Conservation (phyloP, 176 grass and related monocot species). For the Paspalum vaginatum region DNA sequence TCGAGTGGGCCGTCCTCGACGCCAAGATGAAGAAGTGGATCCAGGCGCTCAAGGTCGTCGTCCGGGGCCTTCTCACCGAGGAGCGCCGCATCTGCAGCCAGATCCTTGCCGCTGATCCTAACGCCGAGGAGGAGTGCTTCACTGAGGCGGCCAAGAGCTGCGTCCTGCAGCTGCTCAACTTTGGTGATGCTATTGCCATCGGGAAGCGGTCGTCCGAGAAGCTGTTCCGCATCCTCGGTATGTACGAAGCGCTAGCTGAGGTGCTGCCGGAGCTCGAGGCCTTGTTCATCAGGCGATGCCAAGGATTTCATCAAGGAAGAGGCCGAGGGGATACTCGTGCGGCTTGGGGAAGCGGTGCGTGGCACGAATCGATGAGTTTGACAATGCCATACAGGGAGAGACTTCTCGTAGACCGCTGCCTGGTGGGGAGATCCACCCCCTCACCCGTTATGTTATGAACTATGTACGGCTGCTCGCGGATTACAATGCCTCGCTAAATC, state of each 20-base stretch:
- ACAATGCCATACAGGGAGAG: slow-evolving; percentile 73
- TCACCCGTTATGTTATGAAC: slow-evolving; percentile 91
- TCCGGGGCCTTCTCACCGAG: slow-evolving; percentile 62
- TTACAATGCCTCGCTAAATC: slow-evolving; percentile 66
- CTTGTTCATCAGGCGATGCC: slow-evolving; percentile 67
- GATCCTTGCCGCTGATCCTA: slow-evolving; percentile 46
- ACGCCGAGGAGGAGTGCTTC: slow-evolving; percentile 82
- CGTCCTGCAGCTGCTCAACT: slow-evolving; percentile 86
- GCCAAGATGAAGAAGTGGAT: slow-evolving; percentile 95
- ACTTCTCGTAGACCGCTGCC: slow-evolving; percentile 60
- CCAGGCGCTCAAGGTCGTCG: slow-evolving; percentile 71
- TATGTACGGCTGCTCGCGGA: slow-evolving; percentile 73
- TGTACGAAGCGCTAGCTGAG: slow-evolving; percentile 81
- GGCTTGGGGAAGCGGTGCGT: slow-evolving; percentile 73
- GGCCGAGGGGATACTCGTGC: slow-evolving; percentile 53
- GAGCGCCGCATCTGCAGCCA: slow-evolving; percentile 73
- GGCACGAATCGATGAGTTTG: slow-evolving; percentile 66
- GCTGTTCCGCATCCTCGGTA: slow-evolving; percentile 82
- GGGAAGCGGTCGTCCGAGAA: slow-evolving; percentile 74
- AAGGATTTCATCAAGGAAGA: slow-evolving; percentile 68
- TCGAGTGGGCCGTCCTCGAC: slow-evolving; percentile 81
- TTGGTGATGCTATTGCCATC: slow-evolving; percentile 85
- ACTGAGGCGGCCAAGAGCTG: slow-evolving; percentile 75
- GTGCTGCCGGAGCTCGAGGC: slow-evolving; percentile 64
- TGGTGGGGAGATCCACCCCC: slow-evolving; percentile 78